Evolutionary conservation across 139 green algal species (phyloP), one percentile per base, ranked within the genome.

Genomic region (Chlamydomonas sp.): DNA sequence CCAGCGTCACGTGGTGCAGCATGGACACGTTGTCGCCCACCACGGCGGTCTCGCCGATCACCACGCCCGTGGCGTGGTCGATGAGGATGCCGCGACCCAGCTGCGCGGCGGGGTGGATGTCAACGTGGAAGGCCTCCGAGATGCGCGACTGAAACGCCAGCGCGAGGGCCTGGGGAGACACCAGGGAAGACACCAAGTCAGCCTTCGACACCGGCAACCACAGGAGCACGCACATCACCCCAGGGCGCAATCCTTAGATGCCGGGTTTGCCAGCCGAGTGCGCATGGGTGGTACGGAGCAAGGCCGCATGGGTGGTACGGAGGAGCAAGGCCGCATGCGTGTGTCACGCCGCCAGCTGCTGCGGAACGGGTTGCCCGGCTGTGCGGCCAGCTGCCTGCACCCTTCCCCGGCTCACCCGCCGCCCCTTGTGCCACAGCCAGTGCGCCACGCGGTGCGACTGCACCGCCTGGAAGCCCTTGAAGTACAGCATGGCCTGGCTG

Each of bases 1-100:
- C 98, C 7, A 99, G 91, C 5, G 97, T 99, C 12, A 99, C 98
- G 85, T 97, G 95, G 87, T 99, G 98, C 79, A 99, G 94, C 91
- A 99, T 97, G 6, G 95, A 98, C 4, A 98, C 97, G 89, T 98
- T 97, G 89, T 99, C 95, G 6, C 96, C 96, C 8, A 99, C 89
- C 80, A 98, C 94, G 9, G 97, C 96, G 5, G 97, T 99, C 92
- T 99, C 98, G 2, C 98, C 97, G 10, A 99, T 97, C 8, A 99
- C 97, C 1, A 98, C 90, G 2, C 97, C 97, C 17, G 96, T 99
- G 9, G 94, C 97, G 90, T 99, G 97, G 91, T 99, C 97, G 2
- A 99, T 90, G 58, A 99, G 83, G 8, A 99, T 91, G 66, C 97
- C 97, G 2, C 90, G 83, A 0, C 97, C 97, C 2, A 99, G 83